Evolutionary conservation across 352 stramenopile species (phyloP), one percentile per base, ranked within the genome.

Genomic region (Hyaloperonospora brassicae): DNA sequence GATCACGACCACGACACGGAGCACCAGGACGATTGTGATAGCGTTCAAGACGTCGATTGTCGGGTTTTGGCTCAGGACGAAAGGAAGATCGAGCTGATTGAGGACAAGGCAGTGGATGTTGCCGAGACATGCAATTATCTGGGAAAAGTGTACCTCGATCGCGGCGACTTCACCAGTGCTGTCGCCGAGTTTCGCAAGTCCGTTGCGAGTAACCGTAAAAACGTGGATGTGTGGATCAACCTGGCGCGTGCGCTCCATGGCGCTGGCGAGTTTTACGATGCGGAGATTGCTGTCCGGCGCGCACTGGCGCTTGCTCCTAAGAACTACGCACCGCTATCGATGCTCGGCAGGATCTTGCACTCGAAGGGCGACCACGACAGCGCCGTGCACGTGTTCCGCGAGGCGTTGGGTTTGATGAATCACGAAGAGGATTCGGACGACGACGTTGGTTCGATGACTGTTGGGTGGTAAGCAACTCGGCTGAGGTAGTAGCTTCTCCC

Each of bases 281-380:
- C 83, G 2, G 83, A 93, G 57, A 73, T 77, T 13, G 77, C 77
- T 7, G 67, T 86, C 21, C 72, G 71, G 10, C 72, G 76, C 2
- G 75, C 76, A 6, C 59, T 90, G 23, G 65, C 75, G 9, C 57
- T 88, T 10, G 70, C 52, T 5, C 57, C 61, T 2, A 72, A 79
- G 31, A 90, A 77, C 56, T 89, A 90, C 54, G 61, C 73, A 36
- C 73, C 70, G 13, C 59, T 89, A 50, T 87, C 83, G 35, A 69
- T 91, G 46, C 61, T 91, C 21, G 83, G 83, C 46, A 93, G 91
- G 68, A 89, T 93, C 36, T 57, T 93, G 42, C 78, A 93, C 52
- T 69, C 83, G 2, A 79, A 79, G 50, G 83, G 83, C 34, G 79
- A 91, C 40, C 77, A 90, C 61, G 80, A 90, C 52, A 70, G 74